phyloP scores from a whole-genome alignment of 441 rosid species.

The Brassica hybrid region DNA sequence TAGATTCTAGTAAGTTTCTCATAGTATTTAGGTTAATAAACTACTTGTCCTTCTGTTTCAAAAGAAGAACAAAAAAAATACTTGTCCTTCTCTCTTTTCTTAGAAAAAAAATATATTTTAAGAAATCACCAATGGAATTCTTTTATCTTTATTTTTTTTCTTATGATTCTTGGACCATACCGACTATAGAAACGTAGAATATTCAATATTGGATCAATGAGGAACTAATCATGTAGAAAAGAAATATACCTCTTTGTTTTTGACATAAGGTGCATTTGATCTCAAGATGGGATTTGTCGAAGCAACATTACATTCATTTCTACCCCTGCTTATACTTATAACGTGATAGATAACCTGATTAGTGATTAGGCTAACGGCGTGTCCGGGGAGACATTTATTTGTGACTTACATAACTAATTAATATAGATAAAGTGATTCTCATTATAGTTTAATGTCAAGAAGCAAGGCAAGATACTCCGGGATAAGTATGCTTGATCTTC shows the following conservation, averaged over 20 bases:
- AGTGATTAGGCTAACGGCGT: slow-evolving; percentile 4
- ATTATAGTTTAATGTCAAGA: background rate
- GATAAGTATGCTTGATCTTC: background rate
- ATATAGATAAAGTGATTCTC: background rate
- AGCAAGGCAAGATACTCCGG: background rate
- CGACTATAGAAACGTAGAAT: background rate
- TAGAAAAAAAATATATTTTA: too few species aligned
- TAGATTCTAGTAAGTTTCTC: too few species aligned
- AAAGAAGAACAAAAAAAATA: too few species aligned
- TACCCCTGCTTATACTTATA: slow-evolving; percentile 2
- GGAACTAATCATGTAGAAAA: slow-evolving; percentile 6
- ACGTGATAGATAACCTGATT: background rate
- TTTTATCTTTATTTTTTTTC: background rate
- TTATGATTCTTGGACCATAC: background rate
- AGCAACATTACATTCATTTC: background rate
- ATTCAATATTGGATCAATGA: background rate
- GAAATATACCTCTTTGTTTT: background rate
- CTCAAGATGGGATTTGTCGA: background rate
- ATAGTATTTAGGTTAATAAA: background rate
- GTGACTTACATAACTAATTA: background rate
- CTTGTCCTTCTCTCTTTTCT: too few species aligned
- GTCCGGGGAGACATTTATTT: background rate
- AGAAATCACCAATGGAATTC: background rate
- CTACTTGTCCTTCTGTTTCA: background rate
- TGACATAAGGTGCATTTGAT: background rate